Conservation (phyloP, 257 asterid species). For the Solanum sitiens region DNA sequence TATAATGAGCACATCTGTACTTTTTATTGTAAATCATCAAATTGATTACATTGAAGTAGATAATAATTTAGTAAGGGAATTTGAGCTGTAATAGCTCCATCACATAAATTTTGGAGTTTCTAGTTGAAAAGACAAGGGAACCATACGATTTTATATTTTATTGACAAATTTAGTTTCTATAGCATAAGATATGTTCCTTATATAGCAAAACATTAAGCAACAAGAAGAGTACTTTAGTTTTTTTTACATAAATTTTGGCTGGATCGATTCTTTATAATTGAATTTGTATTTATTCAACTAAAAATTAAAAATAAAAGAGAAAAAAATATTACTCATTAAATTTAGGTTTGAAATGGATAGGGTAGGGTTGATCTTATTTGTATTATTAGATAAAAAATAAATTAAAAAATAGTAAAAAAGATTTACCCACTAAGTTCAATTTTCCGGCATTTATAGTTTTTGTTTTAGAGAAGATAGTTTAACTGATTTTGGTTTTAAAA, state of each 20-base stretch:
- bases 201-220: neutral
- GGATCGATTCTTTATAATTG: neutral
- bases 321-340: neutral
- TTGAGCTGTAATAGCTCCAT: neutral
- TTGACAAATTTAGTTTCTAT: neutral
- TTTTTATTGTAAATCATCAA: neutral
- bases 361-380: neutral
- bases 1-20: neutral
- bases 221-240: neutral
- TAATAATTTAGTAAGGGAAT: neutral
- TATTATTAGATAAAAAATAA: neutral
- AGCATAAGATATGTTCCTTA: neutral
- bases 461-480: neutral
- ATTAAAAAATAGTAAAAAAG: neutral
- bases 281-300: neutral
- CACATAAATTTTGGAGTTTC: neutral
- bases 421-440: too few relatives aligned
- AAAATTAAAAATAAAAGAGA: too few relatives aligned
- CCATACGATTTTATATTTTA: too few relatives aligned
- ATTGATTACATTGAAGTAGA: neutral
- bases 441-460: neutral
- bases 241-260: neutral
- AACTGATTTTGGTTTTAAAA: neutral
- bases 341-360: neutral
- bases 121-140: neutral